Conservation (phyloP, 108 stramenopile genomes). For the Pseudonitzschia multistriata region DNA sequence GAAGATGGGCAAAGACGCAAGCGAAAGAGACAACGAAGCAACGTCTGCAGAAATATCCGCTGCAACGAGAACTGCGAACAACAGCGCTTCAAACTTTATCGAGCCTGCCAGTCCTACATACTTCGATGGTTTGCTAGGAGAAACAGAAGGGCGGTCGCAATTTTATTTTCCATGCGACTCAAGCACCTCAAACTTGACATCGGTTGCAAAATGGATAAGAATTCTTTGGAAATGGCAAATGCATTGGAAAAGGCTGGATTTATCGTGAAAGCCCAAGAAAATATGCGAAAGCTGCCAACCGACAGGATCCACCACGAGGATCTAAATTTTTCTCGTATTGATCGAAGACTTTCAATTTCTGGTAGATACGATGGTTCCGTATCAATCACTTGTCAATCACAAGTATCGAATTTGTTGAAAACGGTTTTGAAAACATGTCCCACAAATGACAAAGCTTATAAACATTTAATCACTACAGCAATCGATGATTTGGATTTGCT, state of each 20-base stretch:
- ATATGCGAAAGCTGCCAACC: neutral
- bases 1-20: neutral
- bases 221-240: neutral
- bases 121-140: conserved; percentile 48
- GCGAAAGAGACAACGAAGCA: neutral
- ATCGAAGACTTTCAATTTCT: conserved; percentile 21
- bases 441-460: neutral
- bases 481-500: conserved; percentile 26
- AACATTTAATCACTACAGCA: conserved; percentile 8
- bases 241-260: neutral
- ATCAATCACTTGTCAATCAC: conserved; percentile 8
- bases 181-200: conserved; percentile 12
- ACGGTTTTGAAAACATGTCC: conserved; percentile 11
- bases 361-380: neutral
- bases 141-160: conserved; percentile 18
- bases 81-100: conserved; percentile 7
- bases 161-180: conserved; percentile 17
- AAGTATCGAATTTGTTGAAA: conserved; percentile 22
- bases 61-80: neutral
- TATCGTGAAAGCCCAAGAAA: neutral
- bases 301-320: conserved; percentile 13
- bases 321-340: conserved; percentile 34
- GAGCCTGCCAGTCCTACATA: conserved; percentile 30
- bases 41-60: neutral
- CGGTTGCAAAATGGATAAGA: neutral